Percentiles rank a stretch among this genome's conserved stretches.
Conservation (phyloP, 352 stramenopile genomes). For the Phytophthora idaei region DNA sequence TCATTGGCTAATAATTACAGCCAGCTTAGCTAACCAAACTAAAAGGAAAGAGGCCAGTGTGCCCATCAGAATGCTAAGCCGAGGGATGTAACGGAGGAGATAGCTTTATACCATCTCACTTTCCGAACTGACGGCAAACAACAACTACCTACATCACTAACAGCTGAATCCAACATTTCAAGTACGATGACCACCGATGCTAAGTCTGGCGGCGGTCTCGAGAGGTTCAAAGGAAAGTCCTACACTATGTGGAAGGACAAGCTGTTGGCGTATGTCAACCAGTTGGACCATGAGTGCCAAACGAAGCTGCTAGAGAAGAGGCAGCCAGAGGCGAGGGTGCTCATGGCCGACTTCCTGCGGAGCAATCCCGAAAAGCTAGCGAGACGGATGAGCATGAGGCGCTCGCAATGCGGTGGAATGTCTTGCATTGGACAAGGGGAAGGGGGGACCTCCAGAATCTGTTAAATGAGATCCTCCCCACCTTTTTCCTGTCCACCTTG, state of each 20-base stretch:
- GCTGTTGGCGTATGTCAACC: constrained; percentile 18
- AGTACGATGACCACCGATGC: constrained; percentile 11
- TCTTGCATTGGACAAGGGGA: constrained; percentile 9
- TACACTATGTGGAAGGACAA: constrained; percentile 31
- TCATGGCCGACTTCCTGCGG: constrained; percentile 19
- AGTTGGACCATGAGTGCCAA: constrained; percentile 19
- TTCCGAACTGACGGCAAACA: constrained; percentile 15
- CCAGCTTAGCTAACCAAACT: not conserved
- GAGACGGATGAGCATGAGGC: not conserved
- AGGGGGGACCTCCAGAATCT: constrained; percentile 15
- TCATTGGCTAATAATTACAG: not conserved
- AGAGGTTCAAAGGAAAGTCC: constrained; percentile 16
- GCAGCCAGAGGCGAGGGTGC: constrained; percentile 5
- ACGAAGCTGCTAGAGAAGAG: constrained; percentile 19
- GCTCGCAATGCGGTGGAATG: constrained; percentile 7
- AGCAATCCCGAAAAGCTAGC: constrained; percentile 1
- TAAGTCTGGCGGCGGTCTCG: constrained; percentile 9
- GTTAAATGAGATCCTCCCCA: constrained; percentile 16
- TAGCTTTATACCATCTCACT: not conserved
- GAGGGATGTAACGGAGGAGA: not conserved
- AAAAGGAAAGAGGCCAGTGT: not conserved
- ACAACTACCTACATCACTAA: not conserved
- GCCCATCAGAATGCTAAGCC: not conserved
- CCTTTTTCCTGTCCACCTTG: constrained; percentile 11
- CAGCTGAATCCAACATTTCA: constrained; percentile 10